These are phyloP conservation scores for Lojkania enalia DNA, from an alignment of 2,329 filamentous ascomycete species.

Conservation along the genomic window DNA sequence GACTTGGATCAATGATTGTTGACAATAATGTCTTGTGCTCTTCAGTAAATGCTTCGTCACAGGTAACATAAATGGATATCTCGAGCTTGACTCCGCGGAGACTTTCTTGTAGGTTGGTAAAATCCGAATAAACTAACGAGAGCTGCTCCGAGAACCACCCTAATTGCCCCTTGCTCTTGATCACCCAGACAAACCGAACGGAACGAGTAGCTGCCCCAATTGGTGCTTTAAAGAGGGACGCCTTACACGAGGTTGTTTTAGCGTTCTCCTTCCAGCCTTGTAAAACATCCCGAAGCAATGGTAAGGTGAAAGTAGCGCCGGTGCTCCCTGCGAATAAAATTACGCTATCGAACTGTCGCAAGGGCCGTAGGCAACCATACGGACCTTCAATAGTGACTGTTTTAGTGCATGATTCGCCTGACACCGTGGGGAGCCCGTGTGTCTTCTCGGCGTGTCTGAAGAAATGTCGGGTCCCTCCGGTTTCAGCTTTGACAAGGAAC, in stretches of 20 bases:
- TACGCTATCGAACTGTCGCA: constrained; percentile 64
- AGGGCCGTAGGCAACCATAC: constrained; percentile 55
- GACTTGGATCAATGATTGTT: constrained; percentile 24
- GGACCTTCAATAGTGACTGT: constrained; percentile 58
- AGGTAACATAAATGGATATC: constrained; percentile 60
- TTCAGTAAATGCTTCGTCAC: constrained; percentile 53
- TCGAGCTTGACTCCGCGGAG: constrained; percentile 51
- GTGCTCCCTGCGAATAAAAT: constrained; percentile 63
- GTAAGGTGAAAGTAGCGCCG: constrained; percentile 62
- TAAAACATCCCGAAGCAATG: constrained; percentile 60
- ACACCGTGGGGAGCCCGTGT: constrained; percentile 15
- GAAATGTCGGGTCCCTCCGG: constrained; percentile 57
- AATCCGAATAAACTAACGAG: constrained; percentile 49
- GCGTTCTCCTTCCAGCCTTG: constrained; percentile 46
- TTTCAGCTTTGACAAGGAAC: constrained; percentile 59
- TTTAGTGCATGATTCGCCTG: constrained; percentile 21
- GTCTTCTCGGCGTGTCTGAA: constrained; percentile 55
- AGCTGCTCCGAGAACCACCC: constrained; percentile 59
- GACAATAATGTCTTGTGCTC: constrained; percentile 41
- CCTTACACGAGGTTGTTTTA: background rate
- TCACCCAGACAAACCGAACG: constrained; percentile 62
- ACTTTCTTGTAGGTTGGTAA: constrained; percentile 43
- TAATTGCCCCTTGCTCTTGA: constrained; percentile 58
- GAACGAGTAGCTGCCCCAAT: constrained; percentile 50
- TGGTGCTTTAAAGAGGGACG: constrained; percentile 23